Conservation (phyloP, 2,329 filamentous ascomycete species). For the Periconia sp. region DNA sequence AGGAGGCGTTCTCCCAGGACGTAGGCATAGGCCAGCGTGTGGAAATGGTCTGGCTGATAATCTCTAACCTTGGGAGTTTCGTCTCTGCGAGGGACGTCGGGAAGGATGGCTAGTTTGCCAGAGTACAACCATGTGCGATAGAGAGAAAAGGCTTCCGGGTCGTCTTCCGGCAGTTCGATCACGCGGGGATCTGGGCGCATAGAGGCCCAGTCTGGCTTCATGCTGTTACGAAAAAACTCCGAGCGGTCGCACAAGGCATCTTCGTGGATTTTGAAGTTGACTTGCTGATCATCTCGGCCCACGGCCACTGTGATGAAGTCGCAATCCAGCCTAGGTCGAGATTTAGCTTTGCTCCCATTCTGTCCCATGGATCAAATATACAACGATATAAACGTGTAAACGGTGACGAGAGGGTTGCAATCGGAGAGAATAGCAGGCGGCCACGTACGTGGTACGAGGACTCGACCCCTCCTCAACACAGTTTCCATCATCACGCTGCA, state of each 20-base stretch:
- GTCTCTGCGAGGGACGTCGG: background rate
- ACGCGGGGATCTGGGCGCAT: slow-evolving; percentile 12
- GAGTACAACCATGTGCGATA: slow-evolving; percentile 19
- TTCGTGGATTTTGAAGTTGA: slow-evolving; percentile 24
- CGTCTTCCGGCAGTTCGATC: slow-evolving; percentile 15
- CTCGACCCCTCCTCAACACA: too few species aligned
- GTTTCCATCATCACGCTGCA: too few species aligned
- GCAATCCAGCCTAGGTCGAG: slow-evolving; percentile 13
- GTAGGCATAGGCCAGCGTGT: slow-evolving; percentile 21
- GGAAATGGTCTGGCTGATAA: slow-evolving; percentile 8
- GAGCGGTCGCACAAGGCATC: slow-evolving; percentile 21
- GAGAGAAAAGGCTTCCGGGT: slow-evolving; percentile 12
- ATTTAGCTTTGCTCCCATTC: background rate
- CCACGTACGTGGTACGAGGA: too few species aligned
- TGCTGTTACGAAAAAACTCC: slow-evolving; percentile 19
- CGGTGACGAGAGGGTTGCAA: too few species aligned
- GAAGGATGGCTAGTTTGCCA: slow-evolving; percentile 8
- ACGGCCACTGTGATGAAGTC: slow-evolving; percentile 15
- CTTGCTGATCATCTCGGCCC: slow-evolving; percentile 9
- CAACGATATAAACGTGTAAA: too few species aligned
- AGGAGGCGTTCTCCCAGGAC: slow-evolving; percentile 23
- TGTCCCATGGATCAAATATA: background rate
- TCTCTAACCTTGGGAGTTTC: background rate
- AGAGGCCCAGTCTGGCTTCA: slow-evolving; percentile 23
- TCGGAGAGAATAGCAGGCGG: too few species aligned